These are phyloP conservation scores for Colletotrichum incanum DNA, from an alignment of 2,329 filamentous ascomycete species.

Conservation along the genomic window DNA sequence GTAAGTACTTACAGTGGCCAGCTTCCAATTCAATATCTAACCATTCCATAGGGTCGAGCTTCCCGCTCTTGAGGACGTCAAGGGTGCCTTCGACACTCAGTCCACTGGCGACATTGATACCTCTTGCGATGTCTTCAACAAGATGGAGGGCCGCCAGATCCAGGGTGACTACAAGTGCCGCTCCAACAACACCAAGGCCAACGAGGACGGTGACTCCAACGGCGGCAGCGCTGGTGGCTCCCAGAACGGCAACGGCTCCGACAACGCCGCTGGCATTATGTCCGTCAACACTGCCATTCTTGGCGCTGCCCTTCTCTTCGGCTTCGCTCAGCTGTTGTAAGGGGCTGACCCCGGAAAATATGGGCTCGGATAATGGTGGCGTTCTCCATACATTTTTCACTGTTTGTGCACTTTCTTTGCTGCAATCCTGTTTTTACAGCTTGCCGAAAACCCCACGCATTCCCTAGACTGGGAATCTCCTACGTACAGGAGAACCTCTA, in stretches of 20 bases:
- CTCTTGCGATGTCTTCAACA: conserved; percentile 70
- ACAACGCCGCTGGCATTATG: conserved; percentile 62
- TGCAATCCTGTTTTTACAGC: conserved; percentile 37
- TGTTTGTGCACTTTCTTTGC: conserved; percentile 43
- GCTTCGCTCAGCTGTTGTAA: conserved; percentile 69
- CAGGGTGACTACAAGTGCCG: conserved; percentile 67
- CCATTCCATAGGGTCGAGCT: conserved; percentile 75
- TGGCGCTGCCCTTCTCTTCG: conserved; percentile 63
- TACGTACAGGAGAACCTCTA: conserved; percentile 60
- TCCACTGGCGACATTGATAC: conserved; percentile 73
- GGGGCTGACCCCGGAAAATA: conserved; percentile 19
- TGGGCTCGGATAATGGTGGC: conserved; percentile 43
- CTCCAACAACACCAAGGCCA: conserved; percentile 67
- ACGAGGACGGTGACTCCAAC: conserved; percentile 58
- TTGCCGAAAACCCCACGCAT: conserved; percentile 36
- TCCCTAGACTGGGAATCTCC: conserved; percentile 45
- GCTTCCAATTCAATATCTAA: not conserved
- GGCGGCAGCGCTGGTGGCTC: conserved; percentile 50
- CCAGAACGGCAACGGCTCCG: conserved; percentile 47
- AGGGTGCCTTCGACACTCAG: conserved; percentile 80
- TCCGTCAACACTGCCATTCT: conserved; percentile 65
- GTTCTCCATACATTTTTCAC: conserved; percentile 44
- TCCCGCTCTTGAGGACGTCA: conserved; percentile 76
- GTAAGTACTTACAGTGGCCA: conserved; percentile 21
- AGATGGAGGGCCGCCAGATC: conserved; percentile 57